Evolutionary conservation across 495 filamentous ascomycete genomes (phyloP), one percentile per base, ranked within the genome.

Genomic region (Astrothelium macrocarpum): DNA sequence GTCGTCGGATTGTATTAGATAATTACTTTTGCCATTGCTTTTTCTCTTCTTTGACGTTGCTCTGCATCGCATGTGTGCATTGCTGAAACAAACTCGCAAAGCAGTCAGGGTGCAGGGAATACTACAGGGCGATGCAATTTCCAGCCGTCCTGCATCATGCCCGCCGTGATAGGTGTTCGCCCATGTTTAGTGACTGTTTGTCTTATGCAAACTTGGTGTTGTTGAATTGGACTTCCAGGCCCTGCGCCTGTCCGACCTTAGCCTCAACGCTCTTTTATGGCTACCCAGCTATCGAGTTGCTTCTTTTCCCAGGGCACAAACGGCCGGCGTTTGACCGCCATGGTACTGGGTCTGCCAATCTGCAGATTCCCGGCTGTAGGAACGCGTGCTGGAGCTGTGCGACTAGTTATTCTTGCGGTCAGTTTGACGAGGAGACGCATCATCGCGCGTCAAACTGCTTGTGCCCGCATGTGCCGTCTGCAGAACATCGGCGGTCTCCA

Each of bases 251-350:
- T 5, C 49, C 49, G 49, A 28, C 26, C 7, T 29, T 29, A 16
- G 10, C 2, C 12, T 16, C 49, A 56, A 29, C n/a, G 16, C 25
- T 9, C 25, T 56, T 56, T 9, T 56, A 9, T 14, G 34, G 34
- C 5, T 29, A 25, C 5, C 23, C 23, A 2, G 12, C 7, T 56
- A 5, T 2, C 7, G 49, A 29, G 2, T 56, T 26, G 49, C 49
- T 56, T 56, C 49, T 56, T 56, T 56, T 56, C 16, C 49, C 49
- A 56, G 29, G 49, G 25, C 16, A 56, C 49, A 56, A 56, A 56
- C 49, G 49, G 49, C 23, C 49, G 49, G 49, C 10, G 23, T 29
- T 56, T 26, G 49, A 56, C 49, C 23, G 49, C 49, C 49, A 56
- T 56, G 49, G 49, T 29, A 56, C 49, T 56, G 49, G 49, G 49